Base-by-base conservation (phyloP, 352 stramenopile species). In the Phytophthora constricta region DNA sequence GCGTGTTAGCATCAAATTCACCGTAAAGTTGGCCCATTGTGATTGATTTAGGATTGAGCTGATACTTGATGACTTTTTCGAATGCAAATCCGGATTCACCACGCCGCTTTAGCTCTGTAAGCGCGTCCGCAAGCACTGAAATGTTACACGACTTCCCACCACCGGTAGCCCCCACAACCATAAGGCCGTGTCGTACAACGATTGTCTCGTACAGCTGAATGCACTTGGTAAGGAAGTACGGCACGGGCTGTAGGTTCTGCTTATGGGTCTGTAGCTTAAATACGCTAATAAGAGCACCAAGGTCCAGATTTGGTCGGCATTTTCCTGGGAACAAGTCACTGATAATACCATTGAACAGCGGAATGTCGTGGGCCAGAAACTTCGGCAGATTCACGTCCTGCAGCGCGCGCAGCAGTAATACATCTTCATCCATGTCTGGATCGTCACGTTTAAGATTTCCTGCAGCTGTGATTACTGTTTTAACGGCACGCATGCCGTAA, bases 381-480 rank as follows among this genome's bases (percentile, higher is more conserved):
- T 99, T 99, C 0, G 96, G 92, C 28, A 98, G 70, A 62, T 99
- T 99, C 8, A 99, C 96, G 58, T 99, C 96, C 58, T 98, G 97
- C 37, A 99, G 87, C 2, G 94, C 92, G 9, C 94, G 80, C 17
- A 99, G 65, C n/a, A 98, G 72, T 11, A 99, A 70, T 4, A 98
- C 88, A 37, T 98, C 93, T 65, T 99, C 96, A 28, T 96, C 83
- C 70, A 98, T 95, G 23, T 98, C 86, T 1, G 87, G 90, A 48
- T 97, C 91, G 7, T 93, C 88, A 13, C 94, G 89, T 66, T 99
- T 99, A 28, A 94, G 69, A 63, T 96, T 94, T 10, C 91, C 90
- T 14, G 90, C 90, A 20, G 89, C 89, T 1, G 86, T 95, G 58
- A 97, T 95, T 13, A 97, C 89, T 0, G 89, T 96, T 58, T 97